Conservation (phyloP, 495 filamentous ascomycete genomes). For the Aeminium ludgeri region DNA sequence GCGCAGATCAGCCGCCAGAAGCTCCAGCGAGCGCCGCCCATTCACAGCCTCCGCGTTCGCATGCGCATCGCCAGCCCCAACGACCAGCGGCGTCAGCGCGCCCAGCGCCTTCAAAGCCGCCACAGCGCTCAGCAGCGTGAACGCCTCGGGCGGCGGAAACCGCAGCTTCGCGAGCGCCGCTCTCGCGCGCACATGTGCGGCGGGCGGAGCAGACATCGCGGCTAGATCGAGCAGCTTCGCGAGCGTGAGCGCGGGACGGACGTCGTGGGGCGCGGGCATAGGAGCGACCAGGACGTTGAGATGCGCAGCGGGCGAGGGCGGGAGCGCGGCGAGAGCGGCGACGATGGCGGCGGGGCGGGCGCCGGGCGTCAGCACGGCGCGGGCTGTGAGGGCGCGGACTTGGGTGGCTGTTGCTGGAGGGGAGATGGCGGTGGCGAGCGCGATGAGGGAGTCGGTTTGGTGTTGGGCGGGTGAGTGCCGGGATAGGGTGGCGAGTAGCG, state of each 20-base stretch:
- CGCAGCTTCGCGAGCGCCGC: conserved; percentile 17
- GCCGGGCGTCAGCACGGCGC: conserved; percentile 39
- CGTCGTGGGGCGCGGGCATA: conserved; percentile 37
- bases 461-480: too few relatives aligned
- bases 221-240: conserved; percentile 66
- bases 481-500: conserved; percentile 32
- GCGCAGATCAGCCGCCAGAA: conserved; percentile 18
- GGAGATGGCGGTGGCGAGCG: conserved; percentile 54
- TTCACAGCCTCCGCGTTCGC: conserved; percentile 4
- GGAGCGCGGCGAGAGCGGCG: conserved; percentile 35
- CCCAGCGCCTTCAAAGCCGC: conserved; percentile 56
- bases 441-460: conserved; percentile 32
- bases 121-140: conserved; percentile 62
- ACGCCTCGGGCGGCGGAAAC: conserved; percentile 19
- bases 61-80: not conserved
- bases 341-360: conserved; percentile 38
- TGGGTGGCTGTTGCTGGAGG: conserved; percentile 64
- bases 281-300: conserved; percentile 15
- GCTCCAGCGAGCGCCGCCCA: conserved; percentile 23
- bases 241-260: conserved; percentile 56
- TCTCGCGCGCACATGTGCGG: conserved; percentile 7
- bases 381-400: conserved; percentile 59
- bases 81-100: not conserved
- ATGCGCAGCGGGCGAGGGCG: conserved; percentile 20
- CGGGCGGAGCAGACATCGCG: conserved; percentile 22